Percentiles rank a stretch among this genome's conserved stretches.
Conservation (phyloP, 2,329 filamentous ascomycete genomes). For the Colletotrichum paranaense region DNA sequence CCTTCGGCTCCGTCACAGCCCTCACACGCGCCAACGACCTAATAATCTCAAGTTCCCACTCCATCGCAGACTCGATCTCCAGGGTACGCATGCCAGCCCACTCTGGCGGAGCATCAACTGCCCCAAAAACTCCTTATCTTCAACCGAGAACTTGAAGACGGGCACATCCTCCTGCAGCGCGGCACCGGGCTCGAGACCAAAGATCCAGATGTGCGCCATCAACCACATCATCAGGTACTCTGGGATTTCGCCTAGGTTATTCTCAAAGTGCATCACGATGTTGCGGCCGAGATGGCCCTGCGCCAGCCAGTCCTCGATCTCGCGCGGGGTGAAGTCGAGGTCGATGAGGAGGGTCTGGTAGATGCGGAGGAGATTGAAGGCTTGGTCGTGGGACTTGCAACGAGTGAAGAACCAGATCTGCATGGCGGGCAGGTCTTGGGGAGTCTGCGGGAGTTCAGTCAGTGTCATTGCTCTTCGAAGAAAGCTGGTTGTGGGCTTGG, state of each 20-base stretch:
- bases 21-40: not conserved
- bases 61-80: not conserved
- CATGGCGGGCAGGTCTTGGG: not conserved
- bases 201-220: not conserved
- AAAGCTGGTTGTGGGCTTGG: not conserved
- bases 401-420: constrained; percentile 5
- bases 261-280: not conserved
- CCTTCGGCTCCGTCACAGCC: not conserved
- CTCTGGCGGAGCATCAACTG: not conserved
- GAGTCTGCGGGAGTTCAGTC: not conserved
- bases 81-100: not conserved
- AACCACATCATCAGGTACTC: not conserved
- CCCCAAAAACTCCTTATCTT: not conserved
- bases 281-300: not conserved
- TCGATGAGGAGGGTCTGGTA: constrained; percentile 6
- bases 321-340: not conserved
- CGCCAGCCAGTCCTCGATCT: not conserved
- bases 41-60: not conserved
- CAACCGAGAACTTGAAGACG: not conserved
- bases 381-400: not conserved
- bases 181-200: not conserved
- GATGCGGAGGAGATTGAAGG: constrained; percentile 1
- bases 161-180: not conserved
- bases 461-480: not conserved
- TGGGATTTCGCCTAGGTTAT: not conserved